Evolutionary conservation across 345 rosid genomes (phyloP).

Genomic region (Raphanus sativus): DNA sequence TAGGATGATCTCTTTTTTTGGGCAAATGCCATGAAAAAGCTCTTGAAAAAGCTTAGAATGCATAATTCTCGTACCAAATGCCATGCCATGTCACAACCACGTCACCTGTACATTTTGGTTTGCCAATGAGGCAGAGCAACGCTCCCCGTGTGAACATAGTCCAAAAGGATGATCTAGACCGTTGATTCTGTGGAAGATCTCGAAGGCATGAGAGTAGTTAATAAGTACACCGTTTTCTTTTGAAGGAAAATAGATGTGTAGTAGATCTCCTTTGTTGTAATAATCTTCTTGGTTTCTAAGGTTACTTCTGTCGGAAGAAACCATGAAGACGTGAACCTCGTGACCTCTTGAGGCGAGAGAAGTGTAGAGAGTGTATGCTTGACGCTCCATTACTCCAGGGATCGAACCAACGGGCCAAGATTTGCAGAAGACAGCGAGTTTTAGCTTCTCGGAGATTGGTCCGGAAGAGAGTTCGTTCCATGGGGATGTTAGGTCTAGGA

Average conservation of each 20-base stretch:
- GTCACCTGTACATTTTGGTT: slow-evolving; percentile 38
- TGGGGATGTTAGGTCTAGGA: slow-evolving; percentile 54
- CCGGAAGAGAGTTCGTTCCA: slow-evolving; percentile 74
- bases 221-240: slow-evolving; percentile 62
- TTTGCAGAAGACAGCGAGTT: slow-evolving; percentile 68
- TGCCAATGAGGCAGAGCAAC: slow-evolving; percentile 71
- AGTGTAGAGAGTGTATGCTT: slow-evolving; percentile 59
- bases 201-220: slow-evolving; percentile 52
- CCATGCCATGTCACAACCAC: slow-evolving; percentile 83
- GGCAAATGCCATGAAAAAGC: too few relatives aligned
- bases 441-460: slow-evolving; percentile 52
- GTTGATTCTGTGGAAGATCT: slow-evolving; percentile 53
- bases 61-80: slow-evolving; percentile 71
- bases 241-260: slow-evolving; percentile 58
- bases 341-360: slow-evolving; percentile 62
- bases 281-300: slow-evolving; percentile 37
- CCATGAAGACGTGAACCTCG: slow-evolving; percentile 70
- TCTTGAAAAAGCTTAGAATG: slow-evolving; percentile 72
- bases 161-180: slow-evolving; percentile 42
- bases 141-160: slow-evolving; percentile 72
- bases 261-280: slow-evolving; percentile 47
- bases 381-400: slow-evolving; percentile 80
- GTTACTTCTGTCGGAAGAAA: slow-evolving; percentile 50
- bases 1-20: too few relatives aligned
- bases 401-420: slow-evolving; percentile 67